Evolutionary conservation across 257 asterid species (phyloP).

Genomic region (Henckelia pumila): DNA sequence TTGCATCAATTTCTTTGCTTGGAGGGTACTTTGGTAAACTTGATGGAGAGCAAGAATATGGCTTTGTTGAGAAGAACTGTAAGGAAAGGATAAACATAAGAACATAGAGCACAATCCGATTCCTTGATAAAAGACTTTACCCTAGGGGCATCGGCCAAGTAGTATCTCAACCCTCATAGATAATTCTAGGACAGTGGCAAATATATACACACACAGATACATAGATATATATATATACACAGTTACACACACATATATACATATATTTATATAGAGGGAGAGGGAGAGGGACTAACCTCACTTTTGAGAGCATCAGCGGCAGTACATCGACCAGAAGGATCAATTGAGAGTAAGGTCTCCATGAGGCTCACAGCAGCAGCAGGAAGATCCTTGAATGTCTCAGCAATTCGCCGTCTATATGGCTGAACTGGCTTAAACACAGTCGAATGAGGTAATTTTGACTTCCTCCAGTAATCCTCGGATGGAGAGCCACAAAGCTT

Average conservation of each 20-base stretch:
- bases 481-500: conserved; percentile 93
- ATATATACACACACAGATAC: not conserved
- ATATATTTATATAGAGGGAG: not conserved
- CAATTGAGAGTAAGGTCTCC: conserved; percentile 76
- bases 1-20: conserved; percentile 97
- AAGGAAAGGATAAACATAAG: conserved; percentile 13
- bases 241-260: too few species aligned
- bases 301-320: conserved; percentile 68
- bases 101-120: conserved; percentile 8
- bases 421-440: conserved; percentile 71
- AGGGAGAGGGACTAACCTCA: conserved; percentile 42
- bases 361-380: conserved; percentile 58
- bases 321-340: conserved; percentile 70
- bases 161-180: not conserved
- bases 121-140: not conserved
- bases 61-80: conserved; percentile 74
- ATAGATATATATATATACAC: too few species aligned
- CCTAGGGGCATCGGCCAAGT: not conserved
- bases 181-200: not conserved
- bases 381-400: conserved; percentile 67
- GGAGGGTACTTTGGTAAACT: conserved; percentile 89
- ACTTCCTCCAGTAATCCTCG: conserved; percentile 76
- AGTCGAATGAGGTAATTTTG: conserved; percentile 64
- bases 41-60: conserved; percentile 80
- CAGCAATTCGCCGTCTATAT: conserved; percentile 63